These are phyloP conservation scores for Podospora conica DNA, from an alignment of 495 filamentous ascomycete species.

Conservation along the genomic window DNA sequence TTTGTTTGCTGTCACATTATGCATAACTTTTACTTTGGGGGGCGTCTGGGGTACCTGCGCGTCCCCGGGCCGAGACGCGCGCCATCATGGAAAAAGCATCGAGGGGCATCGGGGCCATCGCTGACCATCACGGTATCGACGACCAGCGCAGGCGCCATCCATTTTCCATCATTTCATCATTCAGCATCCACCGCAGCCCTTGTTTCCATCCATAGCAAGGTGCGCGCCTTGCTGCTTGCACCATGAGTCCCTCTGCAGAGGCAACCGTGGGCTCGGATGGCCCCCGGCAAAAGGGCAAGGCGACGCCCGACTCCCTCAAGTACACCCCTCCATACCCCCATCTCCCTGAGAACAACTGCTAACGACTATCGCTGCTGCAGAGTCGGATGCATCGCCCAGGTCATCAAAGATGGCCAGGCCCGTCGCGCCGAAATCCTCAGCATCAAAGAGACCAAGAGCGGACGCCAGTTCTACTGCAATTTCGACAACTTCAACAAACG, in stretches of 20 bases:
- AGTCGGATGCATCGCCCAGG: conserved; percentile 46
- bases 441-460: conserved; percentile 76
- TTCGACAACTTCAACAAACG: conserved; percentile 99
- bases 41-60: too few relatives aligned
- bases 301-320: conserved; percentile 72
- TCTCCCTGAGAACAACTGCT: background rate
- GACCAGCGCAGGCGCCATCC: background rate
- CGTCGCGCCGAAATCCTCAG: conserved; percentile 91
- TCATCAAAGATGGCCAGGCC: conserved; percentile 64
- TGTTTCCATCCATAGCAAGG: conserved; percentile 7
- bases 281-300: conserved; percentile 65
- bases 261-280: conserved; percentile 40
- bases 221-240: too few relatives aligned
- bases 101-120: background rate
- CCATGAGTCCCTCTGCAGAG: conserved; percentile 35
- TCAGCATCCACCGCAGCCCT: background rate
- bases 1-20: too few relatives aligned
- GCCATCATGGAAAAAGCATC: background rate
- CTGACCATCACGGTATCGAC: background rate
- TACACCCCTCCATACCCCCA: conserved; percentile 33
- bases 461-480: conserved; percentile 87
- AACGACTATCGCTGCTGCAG: conserved; percentile 14
- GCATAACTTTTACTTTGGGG: too few relatives aligned
- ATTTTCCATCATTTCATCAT: background rate
- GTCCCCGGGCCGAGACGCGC: background rate